These are phyloP conservation scores for Tricholoma bakamatsutake DNA, from an alignment of 768 basidiomycete species.

Conservation along the genomic window DNA sequence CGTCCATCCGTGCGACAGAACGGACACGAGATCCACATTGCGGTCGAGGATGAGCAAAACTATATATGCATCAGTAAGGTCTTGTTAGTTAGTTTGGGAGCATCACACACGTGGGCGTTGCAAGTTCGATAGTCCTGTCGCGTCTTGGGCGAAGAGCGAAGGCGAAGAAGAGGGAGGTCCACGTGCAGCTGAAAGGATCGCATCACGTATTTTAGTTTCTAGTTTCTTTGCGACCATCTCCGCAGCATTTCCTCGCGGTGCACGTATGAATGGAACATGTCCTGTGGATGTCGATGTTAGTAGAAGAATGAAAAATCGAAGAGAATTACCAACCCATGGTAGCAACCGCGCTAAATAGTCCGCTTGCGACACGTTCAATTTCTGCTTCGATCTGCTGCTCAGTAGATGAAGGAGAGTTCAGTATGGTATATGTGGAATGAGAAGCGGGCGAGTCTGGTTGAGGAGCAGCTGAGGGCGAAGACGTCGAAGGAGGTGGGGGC, in stretches of 20 bases:
- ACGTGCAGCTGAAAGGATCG: slow-evolving; percentile 64
- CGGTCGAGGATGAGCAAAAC: slow-evolving; percentile 92
- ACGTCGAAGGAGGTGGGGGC: slow-evolving; percentile 34
- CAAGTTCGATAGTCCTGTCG: slow-evolving; percentile 77
- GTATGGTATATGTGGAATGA: slow-evolving; percentile 69
- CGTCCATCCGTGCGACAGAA: slow-evolving; percentile 96
- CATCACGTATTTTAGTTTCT: slow-evolving; percentile 87
- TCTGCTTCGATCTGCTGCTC: slow-evolving; percentile 92
- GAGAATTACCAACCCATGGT: slow-evolving; percentile 62
- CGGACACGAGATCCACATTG: slow-evolving; percentile 90
- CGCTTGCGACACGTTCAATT: slow-evolving; percentile 85
- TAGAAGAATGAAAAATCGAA: neutral
- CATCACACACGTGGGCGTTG: slow-evolving; percentile 70
- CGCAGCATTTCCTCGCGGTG: slow-evolving; percentile 93
- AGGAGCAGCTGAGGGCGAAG: slow-evolving; percentile 27
- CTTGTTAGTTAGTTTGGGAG: neutral
- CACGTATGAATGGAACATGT: slow-evolving; percentile 90
- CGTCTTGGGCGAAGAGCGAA: slow-evolving; percentile 70
- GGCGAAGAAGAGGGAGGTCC: slow-evolving; percentile 44
- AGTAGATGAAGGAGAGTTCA: slow-evolving; percentile 87
- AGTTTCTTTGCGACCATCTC: slow-evolving; percentile 99
- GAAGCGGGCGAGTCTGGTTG: slow-evolving; percentile 29
- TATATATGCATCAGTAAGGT: slow-evolving; percentile 25
- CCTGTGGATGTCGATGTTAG: slow-evolving; percentile 36
- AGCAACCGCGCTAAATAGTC: slow-evolving; percentile 86